A percentile compares a stretch with the other conserved stretches of the same genome.
Conservation (phyloP, 306 rosid genomes). For the Purshia tridentata region DNA sequence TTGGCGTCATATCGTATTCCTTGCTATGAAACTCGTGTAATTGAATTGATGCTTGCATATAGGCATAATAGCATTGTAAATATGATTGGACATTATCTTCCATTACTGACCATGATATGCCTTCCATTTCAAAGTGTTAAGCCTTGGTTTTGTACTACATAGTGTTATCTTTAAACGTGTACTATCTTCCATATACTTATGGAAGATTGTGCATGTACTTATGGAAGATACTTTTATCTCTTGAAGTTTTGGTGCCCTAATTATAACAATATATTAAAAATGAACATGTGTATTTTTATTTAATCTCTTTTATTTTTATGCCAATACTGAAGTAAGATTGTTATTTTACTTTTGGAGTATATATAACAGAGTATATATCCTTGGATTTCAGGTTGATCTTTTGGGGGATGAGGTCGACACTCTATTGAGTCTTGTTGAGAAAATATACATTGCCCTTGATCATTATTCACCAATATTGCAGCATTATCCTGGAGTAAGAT, state of each 20-base stretch:
- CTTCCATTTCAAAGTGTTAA: not conserved
- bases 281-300: not conserved
- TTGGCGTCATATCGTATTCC: not conserved
- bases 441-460: constrained; percentile 78
- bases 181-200: too few species aligned
- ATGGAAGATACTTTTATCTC: not conserved
- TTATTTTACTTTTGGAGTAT: constrained; percentile 15
- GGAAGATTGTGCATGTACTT: too few species aligned
- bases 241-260: not conserved
- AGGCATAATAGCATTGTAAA: not conserved
- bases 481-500: constrained; percentile 94
- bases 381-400: constrained; percentile 81
- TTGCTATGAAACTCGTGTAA: constrained; percentile 9
- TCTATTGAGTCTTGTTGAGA: constrained; percentile 59
- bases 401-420: constrained; percentile 82
- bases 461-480: constrained; percentile 89
- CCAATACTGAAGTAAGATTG: not conserved
- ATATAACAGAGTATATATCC: constrained; percentile 17
- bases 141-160: not conserved
- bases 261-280: not conserved
- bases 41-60: constrained; percentile 2
- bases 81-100: not conserved
- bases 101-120: not conserved
- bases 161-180: not conserved
- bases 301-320: not conserved